Conservation (phyloP, 306 rosid genomes). For the Glycyrrhiza uralensis region DNA sequence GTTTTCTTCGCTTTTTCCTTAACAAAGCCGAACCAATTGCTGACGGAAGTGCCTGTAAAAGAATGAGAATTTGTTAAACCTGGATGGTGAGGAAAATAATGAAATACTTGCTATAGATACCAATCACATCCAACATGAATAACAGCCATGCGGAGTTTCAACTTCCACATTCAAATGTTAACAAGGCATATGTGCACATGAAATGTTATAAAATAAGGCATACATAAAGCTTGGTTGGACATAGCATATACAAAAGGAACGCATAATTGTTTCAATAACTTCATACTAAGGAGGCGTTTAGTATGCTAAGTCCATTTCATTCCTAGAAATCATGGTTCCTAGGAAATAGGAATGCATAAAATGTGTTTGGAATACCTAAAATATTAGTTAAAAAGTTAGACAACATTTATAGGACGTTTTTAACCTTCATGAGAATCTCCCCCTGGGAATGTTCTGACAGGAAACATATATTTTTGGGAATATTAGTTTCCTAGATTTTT, state of each 20-base stretch:
- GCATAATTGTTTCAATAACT: background rate
- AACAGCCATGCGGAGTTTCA: background rate
- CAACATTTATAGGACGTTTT: background rate
- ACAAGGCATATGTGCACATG: background rate
- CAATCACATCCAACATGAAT: background rate
- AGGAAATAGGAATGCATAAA: background rate
- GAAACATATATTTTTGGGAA: background rate
- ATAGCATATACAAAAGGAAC: background rate
- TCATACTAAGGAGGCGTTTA: background rate
- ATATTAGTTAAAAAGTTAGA: no score
- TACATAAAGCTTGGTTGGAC: background rate
- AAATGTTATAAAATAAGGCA: background rate
- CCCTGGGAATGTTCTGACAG: no score
- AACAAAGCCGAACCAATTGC: conserved; percentile 36
- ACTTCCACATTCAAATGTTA: background rate
- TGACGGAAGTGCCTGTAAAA: conserved; percentile 47
- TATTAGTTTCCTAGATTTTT: background rate
- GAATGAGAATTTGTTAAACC: background rate
- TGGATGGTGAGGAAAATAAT: background rate
- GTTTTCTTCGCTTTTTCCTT: conserved; percentile 54
- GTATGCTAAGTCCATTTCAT: background rate
- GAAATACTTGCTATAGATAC: conserved; percentile 3
- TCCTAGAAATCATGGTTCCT: background rate
- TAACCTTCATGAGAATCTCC: background rate
- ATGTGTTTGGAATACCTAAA: no score